These are phyloP conservation scores for Alternaria ethzedia DNA, from an alignment of 2,329 filamentous ascomycete genomes.

Conservation along the genomic window DNA sequence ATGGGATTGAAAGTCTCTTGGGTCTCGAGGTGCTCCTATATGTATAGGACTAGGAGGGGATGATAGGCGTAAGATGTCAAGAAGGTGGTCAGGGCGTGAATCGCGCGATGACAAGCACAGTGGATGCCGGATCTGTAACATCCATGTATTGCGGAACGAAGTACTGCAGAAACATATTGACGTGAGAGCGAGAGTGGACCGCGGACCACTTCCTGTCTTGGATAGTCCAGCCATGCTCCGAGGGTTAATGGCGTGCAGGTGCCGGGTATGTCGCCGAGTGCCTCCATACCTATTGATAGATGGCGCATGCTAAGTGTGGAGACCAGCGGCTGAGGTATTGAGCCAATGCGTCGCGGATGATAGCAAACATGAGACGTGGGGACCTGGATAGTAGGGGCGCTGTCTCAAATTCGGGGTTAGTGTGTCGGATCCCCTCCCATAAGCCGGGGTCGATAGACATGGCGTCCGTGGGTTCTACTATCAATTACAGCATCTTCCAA, in stretches of 20 bases:
- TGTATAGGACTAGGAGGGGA: constrained; percentile 37
- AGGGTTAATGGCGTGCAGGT: constrained; percentile 45
- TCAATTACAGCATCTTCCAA: constrained; percentile 44
- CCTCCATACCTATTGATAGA: constrained; percentile 49
- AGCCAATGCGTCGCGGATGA: constrained; percentile 46
- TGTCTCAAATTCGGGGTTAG: constrained; percentile 48
- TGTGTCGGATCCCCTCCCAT: constrained; percentile 47
- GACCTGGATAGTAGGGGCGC: constrained; percentile 37
- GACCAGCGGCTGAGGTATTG: constrained; percentile 41
- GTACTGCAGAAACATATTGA: constrained; percentile 51
- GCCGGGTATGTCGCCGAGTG: constrained; percentile 43
- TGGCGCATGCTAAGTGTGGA: constrained; percentile 40
- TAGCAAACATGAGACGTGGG: constrained; percentile 50
- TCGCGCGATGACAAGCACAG: constrained; percentile 46
- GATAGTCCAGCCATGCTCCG: constrained; percentile 43
- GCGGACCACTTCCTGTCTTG: constrained; percentile 41
- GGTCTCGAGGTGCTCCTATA: constrained; percentile 41
- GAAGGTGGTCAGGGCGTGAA: constrained; percentile 39
- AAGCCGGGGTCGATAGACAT: constrained; percentile 42
- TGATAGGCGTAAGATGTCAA: constrained; percentile 33
- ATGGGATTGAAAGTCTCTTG: constrained; percentile 26
- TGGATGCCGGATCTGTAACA: constrained; percentile 48
- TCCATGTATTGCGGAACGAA: constrained; percentile 48
- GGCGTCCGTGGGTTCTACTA: constrained; percentile 39
- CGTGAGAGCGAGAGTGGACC: constrained; percentile 48